Evolutionary conservation across 2,329 filamentous ascomycete genomes (phyloP).

Genomic region (Curvularia spicifera): DNA sequence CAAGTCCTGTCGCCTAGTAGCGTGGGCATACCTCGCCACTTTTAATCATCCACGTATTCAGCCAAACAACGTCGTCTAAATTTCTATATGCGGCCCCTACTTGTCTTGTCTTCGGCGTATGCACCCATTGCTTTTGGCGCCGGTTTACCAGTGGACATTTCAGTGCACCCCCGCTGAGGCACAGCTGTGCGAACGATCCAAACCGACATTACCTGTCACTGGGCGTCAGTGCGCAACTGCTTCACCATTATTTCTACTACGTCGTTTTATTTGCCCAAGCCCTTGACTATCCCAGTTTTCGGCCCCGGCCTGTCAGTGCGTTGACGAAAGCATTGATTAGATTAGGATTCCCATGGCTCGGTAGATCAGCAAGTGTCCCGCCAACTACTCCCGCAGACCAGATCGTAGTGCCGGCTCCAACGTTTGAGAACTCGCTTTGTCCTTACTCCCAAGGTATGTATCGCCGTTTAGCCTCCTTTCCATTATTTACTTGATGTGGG

Average conservation of each 20-base stretch:
- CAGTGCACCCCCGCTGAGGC: slow-evolving; percentile 33
- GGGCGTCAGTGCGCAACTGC: slow-evolving; percentile 30
- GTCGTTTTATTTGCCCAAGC: slow-evolving; percentile 24
- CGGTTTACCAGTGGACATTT: slow-evolving; percentile 31
- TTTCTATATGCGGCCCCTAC: slow-evolving; percentile 41
- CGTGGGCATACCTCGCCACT: slow-evolving; percentile 47
- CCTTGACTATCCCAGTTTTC: slow-evolving; percentile 30
- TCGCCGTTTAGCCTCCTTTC: slow-evolving; percentile 31
- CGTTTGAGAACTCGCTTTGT: slow-evolving; percentile 44
- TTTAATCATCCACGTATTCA: slow-evolving; percentile 47
- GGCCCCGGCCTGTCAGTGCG: slow-evolving; percentile 37
- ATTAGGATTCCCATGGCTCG: slow-evolving; percentile 42
- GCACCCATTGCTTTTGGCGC: slow-evolving; percentile 43
- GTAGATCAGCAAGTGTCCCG: slow-evolving; percentile 43
- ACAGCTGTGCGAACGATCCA: slow-evolving; percentile 31
- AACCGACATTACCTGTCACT: slow-evolving; percentile 33
- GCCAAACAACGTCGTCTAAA: slow-evolving; percentile 44
- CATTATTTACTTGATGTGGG: slow-evolving; percentile 22
- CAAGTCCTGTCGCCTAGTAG: slow-evolving; percentile 40
- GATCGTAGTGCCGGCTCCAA: slow-evolving; percentile 46
- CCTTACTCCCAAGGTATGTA: slow-evolving; percentile 40
- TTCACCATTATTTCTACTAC: slow-evolving; percentile 30
- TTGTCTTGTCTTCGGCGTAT: slow-evolving; percentile 41
- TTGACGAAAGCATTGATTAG: slow-evolving; percentile 36
- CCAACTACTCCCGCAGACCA: slow-evolving; percentile 40